Percentiles rank a stretch among this genome's conserved stretches.
These are phyloP conservation scores for Neostapfia colusana DNA, from an alignment of 176 grass and related monocot genomes.

Conservation along the genomic window DNA sequence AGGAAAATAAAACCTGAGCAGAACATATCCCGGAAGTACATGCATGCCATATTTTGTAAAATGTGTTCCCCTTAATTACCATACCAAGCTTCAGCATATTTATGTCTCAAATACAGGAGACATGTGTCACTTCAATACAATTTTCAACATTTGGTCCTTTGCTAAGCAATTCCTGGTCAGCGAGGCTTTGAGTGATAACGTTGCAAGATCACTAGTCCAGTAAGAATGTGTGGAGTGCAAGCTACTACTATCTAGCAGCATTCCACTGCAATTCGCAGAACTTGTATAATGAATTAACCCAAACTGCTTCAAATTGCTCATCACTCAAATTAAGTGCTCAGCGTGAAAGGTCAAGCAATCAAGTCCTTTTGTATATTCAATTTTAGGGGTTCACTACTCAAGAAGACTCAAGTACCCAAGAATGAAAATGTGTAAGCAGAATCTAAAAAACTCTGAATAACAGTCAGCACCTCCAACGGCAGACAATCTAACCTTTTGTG, in stretches of 20 bases:
- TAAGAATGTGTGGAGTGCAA: background rate
- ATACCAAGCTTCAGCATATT: constrained; percentile 18
- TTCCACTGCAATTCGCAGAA: background rate
- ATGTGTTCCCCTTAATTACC: background rate
- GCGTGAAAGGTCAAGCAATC: background rate
- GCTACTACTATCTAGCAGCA: background rate
- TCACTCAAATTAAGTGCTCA: background rate
- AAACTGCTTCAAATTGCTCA: background rate
- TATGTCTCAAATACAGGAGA: background rate
- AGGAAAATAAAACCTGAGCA: constrained; percentile 19
- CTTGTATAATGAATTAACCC: background rate
- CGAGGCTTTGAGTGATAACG: background rate
- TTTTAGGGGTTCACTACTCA: constrained; percentile 13
- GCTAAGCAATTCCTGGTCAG: background rate
- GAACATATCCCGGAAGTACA: background rate
- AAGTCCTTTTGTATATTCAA: background rate
- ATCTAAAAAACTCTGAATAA: background rate
- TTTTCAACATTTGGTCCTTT: background rate
- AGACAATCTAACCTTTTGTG: constrained; percentile 4
- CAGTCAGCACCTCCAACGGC: background rate
- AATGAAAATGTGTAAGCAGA: constrained; percentile 6
- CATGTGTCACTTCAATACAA: background rate
- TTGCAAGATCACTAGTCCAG: background rate
- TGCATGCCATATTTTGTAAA: background rate
- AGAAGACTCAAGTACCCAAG: background rate